phyloP scores from a whole-genome alignment of 148 eudicot genomes.

The Silene conica region DNA sequence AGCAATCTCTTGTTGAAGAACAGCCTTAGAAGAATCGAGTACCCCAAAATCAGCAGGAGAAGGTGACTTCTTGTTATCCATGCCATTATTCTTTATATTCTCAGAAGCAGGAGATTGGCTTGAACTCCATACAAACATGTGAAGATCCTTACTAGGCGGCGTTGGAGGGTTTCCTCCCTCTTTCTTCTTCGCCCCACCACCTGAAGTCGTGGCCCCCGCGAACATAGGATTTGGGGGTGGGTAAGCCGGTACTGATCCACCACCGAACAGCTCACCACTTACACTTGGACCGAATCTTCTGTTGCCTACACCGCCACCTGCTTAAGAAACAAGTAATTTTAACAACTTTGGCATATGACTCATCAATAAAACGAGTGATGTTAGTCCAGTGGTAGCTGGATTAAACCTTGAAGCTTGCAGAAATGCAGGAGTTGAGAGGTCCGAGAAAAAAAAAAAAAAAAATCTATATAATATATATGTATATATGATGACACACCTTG shows the following conservation, averaged over 20 bases:
- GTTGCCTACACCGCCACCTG: slow-evolving; percentile 24
- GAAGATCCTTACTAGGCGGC: slow-evolving; percentile 64
- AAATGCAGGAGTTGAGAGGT: too few relatives aligned
- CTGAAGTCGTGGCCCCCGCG: slow-evolving; percentile 25
- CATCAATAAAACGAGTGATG: too few relatives aligned
- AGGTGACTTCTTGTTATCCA: slow-evolving; percentile 34
- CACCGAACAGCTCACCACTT: slow-evolving; percentile 62
- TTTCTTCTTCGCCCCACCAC: slow-evolving; percentile 39
- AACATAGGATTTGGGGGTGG: slow-evolving; percentile 91
- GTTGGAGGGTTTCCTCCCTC: slow-evolving; percentile 34
- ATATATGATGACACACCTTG: slow-evolving; percentile 18
- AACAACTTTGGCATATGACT: too few relatives aligned
- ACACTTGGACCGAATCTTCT: slow-evolving; percentile 56
- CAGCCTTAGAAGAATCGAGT: slow-evolving; percentile 61
- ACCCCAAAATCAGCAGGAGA: slow-evolving; percentile 23
- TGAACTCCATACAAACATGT: slow-evolving; percentile 99
- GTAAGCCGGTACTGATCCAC: slow-evolving; percentile 37
- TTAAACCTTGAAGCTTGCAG: too few relatives aligned
- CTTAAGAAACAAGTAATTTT: too few relatives aligned
- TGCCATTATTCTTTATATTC: slow-evolving; percentile 39
- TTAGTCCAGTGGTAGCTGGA: too few relatives aligned
- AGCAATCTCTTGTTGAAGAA: slow-evolving; percentile 59
- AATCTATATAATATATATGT: too few relatives aligned
- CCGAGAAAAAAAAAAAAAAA: too few relatives aligned
- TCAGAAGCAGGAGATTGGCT: slow-evolving; percentile 86